Evolutionary conservation across 2,329 filamentous ascomycete genomes (phyloP).

Genomic region (Didymella sp.): DNA sequence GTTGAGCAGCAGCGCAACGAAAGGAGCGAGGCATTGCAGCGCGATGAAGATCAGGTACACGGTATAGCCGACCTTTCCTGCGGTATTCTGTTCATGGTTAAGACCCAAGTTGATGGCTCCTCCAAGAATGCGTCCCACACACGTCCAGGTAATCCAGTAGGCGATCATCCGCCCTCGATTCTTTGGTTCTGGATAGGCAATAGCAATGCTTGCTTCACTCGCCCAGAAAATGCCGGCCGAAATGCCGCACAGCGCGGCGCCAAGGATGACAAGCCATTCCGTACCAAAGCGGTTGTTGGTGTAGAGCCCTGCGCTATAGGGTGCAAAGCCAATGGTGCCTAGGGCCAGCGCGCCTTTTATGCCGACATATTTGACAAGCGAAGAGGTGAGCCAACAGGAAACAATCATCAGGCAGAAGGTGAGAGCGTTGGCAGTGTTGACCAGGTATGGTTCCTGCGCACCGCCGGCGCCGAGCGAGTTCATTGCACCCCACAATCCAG

Average conservation of each 20-base stretch:
- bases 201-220: constrained; percentile 21
- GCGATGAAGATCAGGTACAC: constrained; percentile 51
- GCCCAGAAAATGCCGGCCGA: constrained; percentile 26
- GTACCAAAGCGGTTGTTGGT: constrained; percentile 25
- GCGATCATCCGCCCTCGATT: constrained; percentile 29
- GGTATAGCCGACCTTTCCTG: constrained; percentile 55
- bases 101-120: constrained; percentile 59
- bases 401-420: constrained; percentile 23
- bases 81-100: constrained; percentile 53
- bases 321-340: constrained; percentile 23
- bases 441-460: constrained; percentile 21
- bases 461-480: constrained; percentile 28
- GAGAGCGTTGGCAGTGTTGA: constrained; percentile 28
- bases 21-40: constrained; percentile 55
- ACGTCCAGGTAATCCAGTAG: constrained; percentile 61
- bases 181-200: constrained; percentile 20
- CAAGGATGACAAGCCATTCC: constrained; percentile 23
- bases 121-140: constrained; percentile 61
- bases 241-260: constrained; percentile 23
- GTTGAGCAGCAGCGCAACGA: constrained; percentile 54
- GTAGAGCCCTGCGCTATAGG: constrained; percentile 26
- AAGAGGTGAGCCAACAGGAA: constrained; percentile 21
- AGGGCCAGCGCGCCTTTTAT: constrained; percentile 22
- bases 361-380: constrained; percentile 19
- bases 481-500: constrained; percentile 29